A percentile compares a stretch with the other conserved stretches of the same genome.
Conservation (phyloP, 768 basidiomycete species). For the Suillus hirtellus region DNA sequence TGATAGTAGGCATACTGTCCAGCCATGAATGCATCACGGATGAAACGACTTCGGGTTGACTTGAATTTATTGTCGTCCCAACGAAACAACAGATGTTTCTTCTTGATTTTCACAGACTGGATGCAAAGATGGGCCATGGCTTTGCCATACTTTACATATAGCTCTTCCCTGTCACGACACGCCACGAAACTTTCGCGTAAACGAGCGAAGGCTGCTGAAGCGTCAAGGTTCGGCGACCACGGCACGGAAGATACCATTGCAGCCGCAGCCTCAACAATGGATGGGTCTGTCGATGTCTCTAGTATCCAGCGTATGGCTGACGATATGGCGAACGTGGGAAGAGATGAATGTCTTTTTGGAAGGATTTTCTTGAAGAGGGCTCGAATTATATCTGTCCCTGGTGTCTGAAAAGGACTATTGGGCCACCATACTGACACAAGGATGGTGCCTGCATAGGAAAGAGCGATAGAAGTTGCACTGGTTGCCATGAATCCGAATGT, state of each 20-base stretch:
- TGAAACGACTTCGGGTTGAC: neutral
- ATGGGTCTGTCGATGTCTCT: neutral
- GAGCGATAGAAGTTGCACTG: too few relatives aligned
- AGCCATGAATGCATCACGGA: neutral
- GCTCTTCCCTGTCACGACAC: neutral
- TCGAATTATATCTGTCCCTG: too few relatives aligned
- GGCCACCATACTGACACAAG: too few relatives aligned
- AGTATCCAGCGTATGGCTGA: neutral
- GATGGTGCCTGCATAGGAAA: too few relatives aligned
- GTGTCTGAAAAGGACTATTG: too few relatives aligned
- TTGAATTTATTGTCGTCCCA: neutral
- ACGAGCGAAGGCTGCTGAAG: neutral
- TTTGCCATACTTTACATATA: neutral
- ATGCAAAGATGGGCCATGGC: neutral
- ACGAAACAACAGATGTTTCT: neutral
- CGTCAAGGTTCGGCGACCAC: neutral
- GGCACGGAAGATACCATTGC: neutral
- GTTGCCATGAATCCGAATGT: too few relatives aligned
- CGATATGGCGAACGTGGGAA: too few relatives aligned
- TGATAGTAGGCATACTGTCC: neutral
- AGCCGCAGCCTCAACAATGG: neutral
- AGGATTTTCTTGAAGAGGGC: too few relatives aligned
- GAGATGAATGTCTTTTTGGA: too few relatives aligned
- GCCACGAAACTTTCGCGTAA: neutral
- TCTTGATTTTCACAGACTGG: neutral